These are phyloP conservation scores for Pichia insulana DNA, from an alignment of 805 yeast species.

Conservation along the genomic window DNA sequence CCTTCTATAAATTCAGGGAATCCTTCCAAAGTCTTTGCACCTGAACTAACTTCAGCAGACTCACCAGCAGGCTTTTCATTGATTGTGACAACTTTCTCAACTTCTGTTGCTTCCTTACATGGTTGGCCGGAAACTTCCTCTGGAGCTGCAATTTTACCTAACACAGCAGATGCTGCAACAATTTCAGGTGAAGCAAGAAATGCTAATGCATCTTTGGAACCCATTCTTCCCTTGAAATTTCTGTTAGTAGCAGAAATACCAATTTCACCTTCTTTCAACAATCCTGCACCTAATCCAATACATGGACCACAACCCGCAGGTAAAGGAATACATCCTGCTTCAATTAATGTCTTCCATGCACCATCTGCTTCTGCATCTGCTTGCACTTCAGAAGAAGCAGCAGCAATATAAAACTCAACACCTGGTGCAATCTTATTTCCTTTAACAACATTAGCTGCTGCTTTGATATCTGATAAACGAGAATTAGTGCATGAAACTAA, in stretches of 20 bases:
- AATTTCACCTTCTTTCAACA: slow-evolving; percentile 90
- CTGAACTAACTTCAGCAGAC: slow-evolving; percentile 28
- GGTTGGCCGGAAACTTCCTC: slow-evolving; percentile 65
- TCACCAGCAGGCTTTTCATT: slow-evolving; percentile 23
- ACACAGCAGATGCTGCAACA: slow-evolving; percentile 96
- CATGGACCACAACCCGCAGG: slow-evolving; percentile 99
- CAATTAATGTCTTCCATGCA: slow-evolving; percentile 83
- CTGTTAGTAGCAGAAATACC: slow-evolving; percentile 98
- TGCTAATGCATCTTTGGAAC: slow-evolving; percentile 92
- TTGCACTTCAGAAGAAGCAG: slow-evolving; percentile 91
- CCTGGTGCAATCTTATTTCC: slow-evolving; percentile 80
- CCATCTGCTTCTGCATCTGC: slow-evolving; percentile 85
- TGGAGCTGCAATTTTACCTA: slow-evolving; percentile 90
- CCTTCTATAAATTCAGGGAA: slow-evolving; percentile 88
- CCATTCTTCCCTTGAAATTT: slow-evolving; percentile 99
- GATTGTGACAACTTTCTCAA: slow-evolving; percentile 35
- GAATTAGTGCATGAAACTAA: slow-evolving; percentile 97
- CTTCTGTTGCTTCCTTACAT: slow-evolving; percentile 39
- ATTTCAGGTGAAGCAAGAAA: slow-evolving; percentile 96
- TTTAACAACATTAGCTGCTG: slow-evolving; percentile 83
- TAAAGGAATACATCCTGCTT: slow-evolving; percentile 89
- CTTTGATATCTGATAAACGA: slow-evolving; percentile 81
- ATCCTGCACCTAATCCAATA: slow-evolving; percentile 93
- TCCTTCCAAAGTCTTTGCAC: slow-evolving; percentile 69
- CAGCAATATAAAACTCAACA: slow-evolving; percentile 95